A percentile compares a stretch with the other conserved stretches of the same genome.
phyloP scores from a whole-genome alignment of 2,329 filamentous ascomycete species.

The Penicillium oxalicum region DNA sequence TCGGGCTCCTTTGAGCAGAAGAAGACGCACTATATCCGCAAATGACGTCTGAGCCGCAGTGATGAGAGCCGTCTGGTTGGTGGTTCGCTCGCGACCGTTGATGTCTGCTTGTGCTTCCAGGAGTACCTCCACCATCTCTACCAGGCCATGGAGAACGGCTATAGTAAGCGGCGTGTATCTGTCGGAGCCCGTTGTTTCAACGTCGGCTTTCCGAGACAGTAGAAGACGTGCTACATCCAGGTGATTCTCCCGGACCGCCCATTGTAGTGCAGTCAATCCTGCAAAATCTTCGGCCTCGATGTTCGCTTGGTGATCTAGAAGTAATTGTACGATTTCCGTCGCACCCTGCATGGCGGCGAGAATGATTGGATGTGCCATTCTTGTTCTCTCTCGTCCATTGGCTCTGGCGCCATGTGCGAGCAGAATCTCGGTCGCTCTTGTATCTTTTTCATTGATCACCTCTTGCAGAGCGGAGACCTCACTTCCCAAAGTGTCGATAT shows the following conservation, averaged over 20 bases:
- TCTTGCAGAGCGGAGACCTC: conserved; percentile 13
- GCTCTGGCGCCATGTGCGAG: conserved; percentile 18
- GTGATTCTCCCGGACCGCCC: conserved; percentile 1
- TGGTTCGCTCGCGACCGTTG: conserved; percentile 8
- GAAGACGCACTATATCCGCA: not conserved
- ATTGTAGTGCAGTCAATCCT: conserved; percentile 5
- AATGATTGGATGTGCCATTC: conserved; percentile 5
- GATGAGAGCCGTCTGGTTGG: conserved; percentile 6
- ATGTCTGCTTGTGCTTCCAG: conserved; percentile 15
- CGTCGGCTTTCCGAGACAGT: conserved; percentile 3
- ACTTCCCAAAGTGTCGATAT: conserved; percentile 10
- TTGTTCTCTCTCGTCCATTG: conserved; percentile 3
- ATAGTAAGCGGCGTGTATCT: conserved; percentile 3
- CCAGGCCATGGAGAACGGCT: not conserved
- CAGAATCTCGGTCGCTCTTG: conserved; percentile 6
- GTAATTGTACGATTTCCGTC: conserved; percentile 3
- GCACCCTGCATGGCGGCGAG: conserved; percentile 10
- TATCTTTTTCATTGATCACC: not conserved
- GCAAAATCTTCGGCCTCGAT: not conserved
- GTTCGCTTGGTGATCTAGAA: conserved; percentile 5
- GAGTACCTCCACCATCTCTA: conserved; percentile 14
- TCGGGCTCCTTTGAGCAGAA: conserved; percentile 1
- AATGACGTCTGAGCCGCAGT: not conserved
- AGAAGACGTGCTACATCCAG: conserved; percentile 1
- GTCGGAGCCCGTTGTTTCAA: not conserved